A percentile compares a stretch with the other conserved stretches of the same genome.
These are phyloP conservation scores for Fusarium pseudocircinatum DNA, from an alignment of 2,329 filamentous ascomycete genomes.

Conservation along the genomic window DNA sequence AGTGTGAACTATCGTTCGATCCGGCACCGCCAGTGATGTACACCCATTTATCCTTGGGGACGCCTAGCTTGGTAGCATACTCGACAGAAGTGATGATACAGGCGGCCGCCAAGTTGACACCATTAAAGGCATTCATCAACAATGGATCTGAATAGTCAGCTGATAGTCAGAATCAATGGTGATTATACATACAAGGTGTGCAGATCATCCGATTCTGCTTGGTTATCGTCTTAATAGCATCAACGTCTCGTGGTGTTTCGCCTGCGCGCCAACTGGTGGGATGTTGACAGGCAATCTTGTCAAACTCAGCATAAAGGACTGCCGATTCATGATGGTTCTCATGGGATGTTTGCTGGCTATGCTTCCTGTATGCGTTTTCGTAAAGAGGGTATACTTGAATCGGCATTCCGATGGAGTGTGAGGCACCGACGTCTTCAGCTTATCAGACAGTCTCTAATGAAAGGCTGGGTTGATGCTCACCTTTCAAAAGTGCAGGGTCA, in stretches of 20 bases:
- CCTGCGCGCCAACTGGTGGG: conserved; percentile 67
- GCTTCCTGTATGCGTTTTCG: conserved; percentile 70
- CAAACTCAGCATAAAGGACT: conserved; percentile 68
- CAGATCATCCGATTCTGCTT: conserved; percentile 74
- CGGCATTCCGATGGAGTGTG: conserved; percentile 68
- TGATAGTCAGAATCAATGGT: accelerated
- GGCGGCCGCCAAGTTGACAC: conserved; percentile 70
- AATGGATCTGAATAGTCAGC: conserved; percentile 62
- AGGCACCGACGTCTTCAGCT: conserved; percentile 60
- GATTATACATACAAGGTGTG: conserved; percentile 64
- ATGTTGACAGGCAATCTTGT: conserved; percentile 63
- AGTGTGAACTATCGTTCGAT: conserved; percentile 59
- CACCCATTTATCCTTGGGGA: conserved; percentile 67
- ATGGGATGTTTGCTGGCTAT: conserved; percentile 60
- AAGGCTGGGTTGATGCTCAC: accelerated
- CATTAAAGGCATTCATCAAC: conserved; percentile 78
- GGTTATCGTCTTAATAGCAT: conserved; percentile 63
- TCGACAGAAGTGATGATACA: conserved; percentile 68
- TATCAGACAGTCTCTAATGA: not conserved
- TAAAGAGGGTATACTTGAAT: conserved; percentile 76
- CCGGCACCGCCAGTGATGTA: conserved; percentile 73
- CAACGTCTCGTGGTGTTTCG: conserved; percentile 53
- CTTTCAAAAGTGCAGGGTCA: conserved; percentile 54
- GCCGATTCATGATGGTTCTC: conserved; percentile 70
- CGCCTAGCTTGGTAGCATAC: conserved; percentile 62